These are phyloP conservation scores for Aureobasidium pullulans DNA, from an alignment of 2,329 filamentous ascomycete genomes.

Conservation along the genomic window DNA sequence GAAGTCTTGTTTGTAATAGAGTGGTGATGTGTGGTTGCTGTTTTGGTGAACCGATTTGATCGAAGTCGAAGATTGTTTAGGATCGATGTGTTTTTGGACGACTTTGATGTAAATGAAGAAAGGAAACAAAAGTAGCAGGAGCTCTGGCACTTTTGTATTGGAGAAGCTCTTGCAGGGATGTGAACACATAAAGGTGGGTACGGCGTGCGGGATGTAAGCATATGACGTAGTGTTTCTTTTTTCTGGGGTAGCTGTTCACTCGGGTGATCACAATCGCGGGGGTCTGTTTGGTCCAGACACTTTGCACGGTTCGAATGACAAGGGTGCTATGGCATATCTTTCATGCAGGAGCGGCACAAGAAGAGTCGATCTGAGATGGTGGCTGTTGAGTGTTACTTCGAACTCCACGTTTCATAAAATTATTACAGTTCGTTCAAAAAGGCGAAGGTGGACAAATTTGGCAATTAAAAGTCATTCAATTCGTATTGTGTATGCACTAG, in stretches of 20 bases:
- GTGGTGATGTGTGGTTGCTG: not conserved
- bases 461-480: slow-evolving; percentile 1
- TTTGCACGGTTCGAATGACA: not conserved
- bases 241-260: slow-evolving; percentile 1
- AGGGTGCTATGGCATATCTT: not conserved
- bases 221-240: not conserved
- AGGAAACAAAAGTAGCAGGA: not conserved
- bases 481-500: not conserved
- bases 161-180: not conserved
- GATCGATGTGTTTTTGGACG: not conserved
- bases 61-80: not conserved
- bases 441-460: not conserved
- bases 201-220: not conserved
- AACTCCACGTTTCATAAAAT: not conserved
- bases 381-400: not conserved
- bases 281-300: not conserved
- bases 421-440: not conserved
- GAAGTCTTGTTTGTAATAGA: not conserved
- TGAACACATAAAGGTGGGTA: slow-evolving; percentile 5
- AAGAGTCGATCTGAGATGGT: not conserved
- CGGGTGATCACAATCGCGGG: not conserved
- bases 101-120: not conserved
- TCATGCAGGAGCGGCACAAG: not conserved
- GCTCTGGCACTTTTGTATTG: not conserved
- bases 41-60: not conserved